A percentile compares a stretch with the other conserved stretches of the same genome.
These are phyloP conservation scores for Coccomyxa subellipsoidea DNA, from an alignment of 163 green algal species.

Conservation along the genomic window DNA sequence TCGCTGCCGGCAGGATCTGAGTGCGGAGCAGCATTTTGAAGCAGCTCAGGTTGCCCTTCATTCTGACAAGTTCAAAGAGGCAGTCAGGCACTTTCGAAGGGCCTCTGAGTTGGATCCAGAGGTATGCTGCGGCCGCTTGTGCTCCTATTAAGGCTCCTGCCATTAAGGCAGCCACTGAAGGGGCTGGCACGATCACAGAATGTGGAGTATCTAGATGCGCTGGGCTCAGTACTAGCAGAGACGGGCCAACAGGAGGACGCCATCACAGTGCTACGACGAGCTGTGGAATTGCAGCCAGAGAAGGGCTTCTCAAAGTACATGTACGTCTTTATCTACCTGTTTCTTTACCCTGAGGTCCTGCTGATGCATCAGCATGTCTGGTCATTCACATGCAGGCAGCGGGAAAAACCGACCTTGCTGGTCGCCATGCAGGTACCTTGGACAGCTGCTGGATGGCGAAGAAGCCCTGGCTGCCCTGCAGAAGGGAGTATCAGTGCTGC, in stretches of 20 bases:
- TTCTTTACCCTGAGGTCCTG: too few relatives aligned
- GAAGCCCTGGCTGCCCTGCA: constrained; percentile 38
- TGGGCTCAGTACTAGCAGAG: constrained; percentile 69
- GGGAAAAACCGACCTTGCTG: background rate
- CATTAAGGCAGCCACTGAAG: background rate
- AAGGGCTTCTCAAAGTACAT: constrained; percentile 81
- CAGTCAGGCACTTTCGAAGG: background rate
- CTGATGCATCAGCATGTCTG: background rate
- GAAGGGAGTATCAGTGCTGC: constrained; percentile 49
- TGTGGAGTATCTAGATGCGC: constrained; percentile 51
- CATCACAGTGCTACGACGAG: constrained; percentile 50
- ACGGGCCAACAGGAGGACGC: constrained; percentile 50
- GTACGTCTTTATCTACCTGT: too few relatives aligned
- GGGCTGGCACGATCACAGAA: constrained; percentile 31
- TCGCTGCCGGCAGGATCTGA: constrained; percentile 16
- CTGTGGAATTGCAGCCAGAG: constrained; percentile 54
- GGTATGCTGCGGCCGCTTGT: background rate
- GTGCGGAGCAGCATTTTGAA: constrained; percentile 4
- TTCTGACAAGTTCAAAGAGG: background rate
- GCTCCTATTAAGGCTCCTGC: background rate
- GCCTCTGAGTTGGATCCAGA: constrained; percentile 2
- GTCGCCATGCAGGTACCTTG: constrained; percentile 47
- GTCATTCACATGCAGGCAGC: background rate
- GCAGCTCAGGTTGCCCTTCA: background rate
- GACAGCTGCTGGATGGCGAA: constrained; percentile 44